Evolutionary conservation across 129 eudicot genomes (phyloP).

Genomic region (Scalesia atractyloides): DNA sequence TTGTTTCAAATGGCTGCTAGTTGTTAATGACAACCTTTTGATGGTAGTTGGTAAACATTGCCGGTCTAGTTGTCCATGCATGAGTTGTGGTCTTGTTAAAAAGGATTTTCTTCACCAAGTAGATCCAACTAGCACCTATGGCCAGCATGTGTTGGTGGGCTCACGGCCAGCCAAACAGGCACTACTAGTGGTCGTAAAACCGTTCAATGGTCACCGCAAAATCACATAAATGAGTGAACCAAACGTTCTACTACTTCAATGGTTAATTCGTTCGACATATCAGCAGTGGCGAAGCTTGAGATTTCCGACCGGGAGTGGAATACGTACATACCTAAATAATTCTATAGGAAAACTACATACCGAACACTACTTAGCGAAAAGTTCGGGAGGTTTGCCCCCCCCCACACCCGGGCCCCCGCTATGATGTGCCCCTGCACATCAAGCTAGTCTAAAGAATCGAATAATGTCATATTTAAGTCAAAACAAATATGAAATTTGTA

Average conservation of each 20-base stretch:
- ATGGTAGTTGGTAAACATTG: conserved; percentile 27
- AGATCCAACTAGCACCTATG: conserved; percentile 9
- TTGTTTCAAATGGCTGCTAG: conserved; percentile 22
- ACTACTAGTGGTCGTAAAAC: neutral
- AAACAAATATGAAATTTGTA: too few relatives aligned
- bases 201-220: neutral
- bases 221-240: neutral
- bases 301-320: too few relatives aligned
- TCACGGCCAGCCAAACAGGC: neutral
- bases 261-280: too few relatives aligned
- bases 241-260: neutral
- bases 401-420: too few relatives aligned
- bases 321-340: too few relatives aligned
- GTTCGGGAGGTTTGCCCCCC: too few relatives aligned
- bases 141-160: conserved; percentile 18
- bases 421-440: too few relatives aligned
- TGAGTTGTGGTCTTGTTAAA: conserved; percentile 11
- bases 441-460: too few relatives aligned
- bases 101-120: conserved; percentile 8
- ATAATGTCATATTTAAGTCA: too few relatives aligned
- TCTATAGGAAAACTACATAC: too few relatives aligned
- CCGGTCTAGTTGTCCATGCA: conserved; percentile 14
- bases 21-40: conserved; percentile 4
- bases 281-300: too few relatives aligned
- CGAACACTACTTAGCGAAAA: too few relatives aligned